Base-by-base conservation (phyloP, 495 filamentous ascomycete genomes). In the Xylaria nigripes region DNA sequence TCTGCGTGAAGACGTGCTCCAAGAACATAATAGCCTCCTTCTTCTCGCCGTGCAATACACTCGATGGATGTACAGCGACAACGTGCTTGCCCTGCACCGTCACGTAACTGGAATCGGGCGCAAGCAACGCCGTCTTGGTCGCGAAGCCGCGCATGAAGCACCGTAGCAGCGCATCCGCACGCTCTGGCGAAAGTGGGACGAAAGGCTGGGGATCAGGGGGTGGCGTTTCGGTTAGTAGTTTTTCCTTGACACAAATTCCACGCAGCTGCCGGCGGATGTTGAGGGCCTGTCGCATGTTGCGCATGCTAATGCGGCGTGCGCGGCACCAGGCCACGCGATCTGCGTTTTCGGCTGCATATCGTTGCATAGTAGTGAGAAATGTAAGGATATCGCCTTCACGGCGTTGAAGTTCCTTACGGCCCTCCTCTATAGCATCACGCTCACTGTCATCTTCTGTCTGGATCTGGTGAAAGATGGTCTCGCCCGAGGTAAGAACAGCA, bases 21-120 rank as follows among this genome's bases (percentile, higher is more conserved):
- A 91, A 81, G 62, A 92, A 99, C 83, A 97, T 84, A 60, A 99
- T 93, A 0, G 89, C 92, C 74, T 96, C 92, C 51, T 85, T 79
- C 69, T 92, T 95, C 70, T 84, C 81, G 8, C 92, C 89, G 62
- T 88, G 88, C 5, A 99, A 65, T 2, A 87, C 85, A 63, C 89
- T 95, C 0, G 83, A 84, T 0, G 94, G 94, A 64, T 99, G 94
- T 23, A 99, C 87, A 0, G 87, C 82, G 8, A 99, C 89, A 0
- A 80, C 81, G 51, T 96, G 88, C 55, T 90, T 89, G 2, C 90
- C 90, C 2, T 87, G 72, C 0, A 90, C 72, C 0, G 92, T 97
- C 36, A 83, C 80, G 56, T 96, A 98, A 63, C 84, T 88, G 7
- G 86, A 84, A 62, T 97, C 93, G 0, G 86, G 87, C 29, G 83